Conservation (phyloP, 345 rosid genomes). For the Aquilaria malaccensis region DNA sequence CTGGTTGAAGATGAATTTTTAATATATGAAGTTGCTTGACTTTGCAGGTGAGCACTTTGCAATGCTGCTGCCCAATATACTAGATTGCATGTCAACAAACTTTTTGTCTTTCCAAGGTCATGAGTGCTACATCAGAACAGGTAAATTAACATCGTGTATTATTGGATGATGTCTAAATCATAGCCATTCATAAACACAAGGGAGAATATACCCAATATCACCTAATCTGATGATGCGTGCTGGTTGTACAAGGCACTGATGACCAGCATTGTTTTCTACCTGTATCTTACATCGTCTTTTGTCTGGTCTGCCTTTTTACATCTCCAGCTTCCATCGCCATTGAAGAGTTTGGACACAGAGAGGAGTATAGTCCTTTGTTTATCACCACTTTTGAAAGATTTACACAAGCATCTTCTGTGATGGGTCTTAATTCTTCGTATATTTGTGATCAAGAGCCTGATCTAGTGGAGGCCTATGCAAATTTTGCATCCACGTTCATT, state of each 20-base stretch:
- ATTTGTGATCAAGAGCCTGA: conserved; percentile 99
- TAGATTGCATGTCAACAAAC: conserved; percentile 80
- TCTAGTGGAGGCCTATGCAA: conserved; percentile 88
- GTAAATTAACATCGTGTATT: conserved; percentile 22
- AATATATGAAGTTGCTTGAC: conserved; percentile 20
- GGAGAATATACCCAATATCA: no score
- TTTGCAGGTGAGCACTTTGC: conserved; percentile 79
- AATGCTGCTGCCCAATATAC: conserved; percentile 61
- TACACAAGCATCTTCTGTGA: conserved; percentile 70
- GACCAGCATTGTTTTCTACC: no score
- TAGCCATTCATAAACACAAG: background rate
- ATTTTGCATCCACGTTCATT: conserved; percentile 73
- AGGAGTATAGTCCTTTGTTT: conserved; percentile 74
- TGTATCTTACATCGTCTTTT: background rate
- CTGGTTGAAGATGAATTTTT: conserved; percentile 4
- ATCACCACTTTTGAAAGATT: conserved; percentile 78
- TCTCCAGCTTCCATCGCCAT: conserved; percentile 73
- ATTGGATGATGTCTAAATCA: background rate
- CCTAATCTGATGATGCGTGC: no score
- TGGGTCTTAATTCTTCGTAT: conserved; percentile 84
- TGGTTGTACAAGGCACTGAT: no score
- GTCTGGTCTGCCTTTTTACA: background rate
- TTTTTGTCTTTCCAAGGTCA: conserved; percentile 73
- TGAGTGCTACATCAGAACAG: conserved; percentile 89
- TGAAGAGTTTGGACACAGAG: conserved; percentile 86